Conservation (phyloP, 2,329 filamentous ascomycete species). For the Xylaria sp. region DNA sequence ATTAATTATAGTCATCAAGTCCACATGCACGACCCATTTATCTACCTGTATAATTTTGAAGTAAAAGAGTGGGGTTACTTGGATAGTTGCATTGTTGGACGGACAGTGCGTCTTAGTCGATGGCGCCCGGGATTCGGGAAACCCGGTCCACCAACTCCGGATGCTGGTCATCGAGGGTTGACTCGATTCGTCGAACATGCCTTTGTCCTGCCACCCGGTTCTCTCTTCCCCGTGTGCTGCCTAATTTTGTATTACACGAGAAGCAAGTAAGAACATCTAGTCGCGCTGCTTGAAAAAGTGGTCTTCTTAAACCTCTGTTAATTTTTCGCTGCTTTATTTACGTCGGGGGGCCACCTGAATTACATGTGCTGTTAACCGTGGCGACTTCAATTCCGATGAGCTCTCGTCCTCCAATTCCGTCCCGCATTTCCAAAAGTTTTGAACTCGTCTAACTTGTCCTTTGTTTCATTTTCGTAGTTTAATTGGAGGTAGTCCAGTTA, state of each 20-base stretch:
- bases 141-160: constrained; percentile 23
- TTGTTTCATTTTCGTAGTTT: neutral
- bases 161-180: neutral
- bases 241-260: neutral
- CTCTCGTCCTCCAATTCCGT: constrained; percentile 13
- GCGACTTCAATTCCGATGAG: constrained; percentile 23
- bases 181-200: constrained; percentile 9
- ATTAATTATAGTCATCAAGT: too few relatives aligned
- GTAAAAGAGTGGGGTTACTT: too few relatives aligned
- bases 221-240: neutral
- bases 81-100: neutral
- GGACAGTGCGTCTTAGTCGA: too few relatives aligned
- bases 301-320: neutral
- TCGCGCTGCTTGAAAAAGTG: neutral
- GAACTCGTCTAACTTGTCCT: neutral
- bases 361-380: constrained; percentile 1
- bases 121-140: constrained; percentile 22
- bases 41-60: too few relatives aligned
- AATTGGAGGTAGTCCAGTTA: neutral
- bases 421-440: neutral
- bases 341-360: neutral
- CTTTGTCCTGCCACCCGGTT: neutral
- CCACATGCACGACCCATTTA: too few relatives aligned
- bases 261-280: neutral
- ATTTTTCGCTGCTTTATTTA: neutral